phyloP scores from a whole-genome alignment of 495 filamentous ascomycete species.

The Neurospora intermedia region DNA sequence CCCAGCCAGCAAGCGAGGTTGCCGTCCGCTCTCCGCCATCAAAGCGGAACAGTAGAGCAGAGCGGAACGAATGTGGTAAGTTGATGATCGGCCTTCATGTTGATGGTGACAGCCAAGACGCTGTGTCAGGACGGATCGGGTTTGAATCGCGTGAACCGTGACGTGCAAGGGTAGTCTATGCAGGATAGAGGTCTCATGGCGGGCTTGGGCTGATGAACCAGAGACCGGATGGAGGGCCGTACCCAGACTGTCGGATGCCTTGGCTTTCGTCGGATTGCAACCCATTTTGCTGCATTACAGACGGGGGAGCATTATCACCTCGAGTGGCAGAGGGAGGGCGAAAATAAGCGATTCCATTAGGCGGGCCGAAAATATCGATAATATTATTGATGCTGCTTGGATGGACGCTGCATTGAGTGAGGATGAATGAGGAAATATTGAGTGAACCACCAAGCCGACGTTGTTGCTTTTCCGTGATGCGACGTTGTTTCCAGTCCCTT shows the following conservation, averaged over 20 bases:
- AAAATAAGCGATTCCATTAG: background rate
- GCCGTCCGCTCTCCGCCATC: constrained; percentile 41
- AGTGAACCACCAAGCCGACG: background rate
- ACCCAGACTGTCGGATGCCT: background rate
- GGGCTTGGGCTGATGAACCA: background rate
- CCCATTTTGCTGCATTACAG: background rate
- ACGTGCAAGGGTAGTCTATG: background rate
- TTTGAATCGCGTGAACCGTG: background rate
- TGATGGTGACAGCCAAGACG: background rate
- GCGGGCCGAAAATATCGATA: background rate
- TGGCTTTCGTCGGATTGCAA: background rate
- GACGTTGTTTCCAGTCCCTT: background rate
- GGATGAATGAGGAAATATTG: background rate
- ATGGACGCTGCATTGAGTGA: background rate
- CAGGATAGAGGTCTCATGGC: background rate
- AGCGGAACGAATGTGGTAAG: constrained; percentile 45
- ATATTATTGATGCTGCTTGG: no score
- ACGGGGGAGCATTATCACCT: background rate
- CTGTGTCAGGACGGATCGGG: background rate
- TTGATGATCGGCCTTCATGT: constrained; percentile 31
- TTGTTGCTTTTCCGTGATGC: background rate
- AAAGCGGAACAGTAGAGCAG: constrained; percentile 55
- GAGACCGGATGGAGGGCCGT: background rate
- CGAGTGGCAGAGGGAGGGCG: background rate
- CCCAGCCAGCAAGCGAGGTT: background rate